Evolutionary conservation across 164 flowering plant species (phyloP), one percentile per base, ranked within the genome.

Genomic region (Vitis rupestris): DNA sequence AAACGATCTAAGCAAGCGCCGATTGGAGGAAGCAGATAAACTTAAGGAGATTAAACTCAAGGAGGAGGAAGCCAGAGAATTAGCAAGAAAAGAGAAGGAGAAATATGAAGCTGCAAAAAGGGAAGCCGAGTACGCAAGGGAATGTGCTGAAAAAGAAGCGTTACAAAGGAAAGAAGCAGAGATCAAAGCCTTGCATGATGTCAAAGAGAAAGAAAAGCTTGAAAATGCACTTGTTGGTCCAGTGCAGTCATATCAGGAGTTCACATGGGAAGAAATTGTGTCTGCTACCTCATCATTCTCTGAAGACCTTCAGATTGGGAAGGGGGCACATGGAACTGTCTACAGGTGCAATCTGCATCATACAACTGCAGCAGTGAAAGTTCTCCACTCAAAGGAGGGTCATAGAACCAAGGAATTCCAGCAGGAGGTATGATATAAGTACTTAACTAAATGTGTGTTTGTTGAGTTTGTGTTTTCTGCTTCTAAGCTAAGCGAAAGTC

Each of bases 261-360:
- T 87, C 72, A 74, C 86, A 0, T 89, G 93, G 97, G 95, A 89
- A 73, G 97, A 94, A 68, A 94, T 94, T 53, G 81, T 68, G 9
- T 75, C 83, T 48, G 91, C 95, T 27, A 89, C 95, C 9, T 88
- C 84, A 12, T 90, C 93, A 10, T 94, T 94, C 70, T 86, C 90
- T 27, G 92, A 90, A 11, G 63, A 83, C 67, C 86, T 80, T 67
- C 83, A 44, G 76, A 79, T 94, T 66, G 98, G 98, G 73, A 79
- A 70, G 80, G 98, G 98, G 19, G 87, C 88, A 9, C 83, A 84
- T 79, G 98, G 98, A 59, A 79, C 83, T 16, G 94, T 94, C 50
- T 94, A 92, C 47, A 92, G 84, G 76, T 82, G 97, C 81, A 83
- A 47, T 67, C 78, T 94, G 67, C 86, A 83, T 72, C 88, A 92